Evolutionary conservation across 73 alveolate species (phyloP), one percentile per base, ranked within the genome.

Genomic region (Blepharisma japonicum): DNA sequence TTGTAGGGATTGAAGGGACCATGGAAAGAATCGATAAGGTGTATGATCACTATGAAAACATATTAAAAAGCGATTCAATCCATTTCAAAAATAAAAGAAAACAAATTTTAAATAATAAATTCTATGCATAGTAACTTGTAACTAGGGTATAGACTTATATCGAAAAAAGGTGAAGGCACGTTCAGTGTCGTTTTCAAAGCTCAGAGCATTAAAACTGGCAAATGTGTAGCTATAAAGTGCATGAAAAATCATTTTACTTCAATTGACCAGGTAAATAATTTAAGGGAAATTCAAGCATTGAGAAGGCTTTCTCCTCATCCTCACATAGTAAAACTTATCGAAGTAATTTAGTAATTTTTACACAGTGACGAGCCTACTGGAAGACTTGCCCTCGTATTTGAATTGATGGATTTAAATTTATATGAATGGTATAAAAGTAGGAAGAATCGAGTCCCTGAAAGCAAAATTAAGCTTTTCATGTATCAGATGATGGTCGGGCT

Each of bases 381-480:
- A 7, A 86, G 99, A 55, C 91, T 97, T 25, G 99, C 99, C 6
- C 81, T 97, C 32, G 99, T 97, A 4, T 97, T 97, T 77, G 99
- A 97, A 81, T 87, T 97, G 80, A 97, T 97, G 99, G 99, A 97
- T 80, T 87, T 83, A 96, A 95, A 92, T 85, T 81, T 97, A 86
- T 97, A 95, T 80, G 99, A 97, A 70, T 97, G 98, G 42, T 96
- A 95, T 76, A 91, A 91, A 85, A 98, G 98, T 32, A 86, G 94
- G 45, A 81, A 87, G 82, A 86, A 92, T 46, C 92, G 89, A 68
- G 77, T 93, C 56, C 94, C 96, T 23, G 99, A 95, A 78, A 82
- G 85, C 32, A 89, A 90, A 83, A 97, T 93, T 6, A 93, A 95
- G 89, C 71, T 77, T 79, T 93, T 93, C 85, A 93, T 95, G 86